Conservation (phyloP, 2,329 filamentous ascomycete species). For the Hypoxylon sp. region DNA sequence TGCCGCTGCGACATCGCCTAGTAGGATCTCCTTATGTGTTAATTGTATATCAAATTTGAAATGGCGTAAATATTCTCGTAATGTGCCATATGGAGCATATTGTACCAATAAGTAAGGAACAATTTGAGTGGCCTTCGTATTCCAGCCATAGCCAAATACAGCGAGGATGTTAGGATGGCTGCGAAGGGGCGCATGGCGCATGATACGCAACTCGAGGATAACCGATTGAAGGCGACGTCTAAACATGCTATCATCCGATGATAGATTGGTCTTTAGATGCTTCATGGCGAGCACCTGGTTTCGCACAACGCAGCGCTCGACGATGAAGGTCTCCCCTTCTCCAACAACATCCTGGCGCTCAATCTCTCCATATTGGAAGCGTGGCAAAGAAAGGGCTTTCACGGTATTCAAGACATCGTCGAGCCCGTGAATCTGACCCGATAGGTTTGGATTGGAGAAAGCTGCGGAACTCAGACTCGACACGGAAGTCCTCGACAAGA, state of each 20-base stretch:
- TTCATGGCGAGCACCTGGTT: conserved; percentile 23
- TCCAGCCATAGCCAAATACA: conserved; percentile 24
- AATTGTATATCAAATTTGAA: conserved; percentile 17
- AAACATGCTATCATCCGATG: conserved; percentile 10
- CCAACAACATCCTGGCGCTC: conserved; percentile 23
- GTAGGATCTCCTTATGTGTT: conserved; percentile 23
- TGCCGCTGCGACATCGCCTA: conserved; percentile 26
- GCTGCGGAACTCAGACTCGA: conserved; percentile 18
- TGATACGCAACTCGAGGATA: conserved; percentile 28
- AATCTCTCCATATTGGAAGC: conserved; percentile 24
- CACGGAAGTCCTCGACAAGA: conserved; percentile 21
- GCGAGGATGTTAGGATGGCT: conserved; percentile 23
- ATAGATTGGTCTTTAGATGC: conserved; percentile 9
- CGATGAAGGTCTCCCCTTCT: conserved; percentile 27
- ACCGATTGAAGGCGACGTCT: conserved; percentile 23
- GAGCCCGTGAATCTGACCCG: conserved; percentile 15
- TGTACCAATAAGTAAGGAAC: conserved; percentile 16
- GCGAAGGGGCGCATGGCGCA: conserved; percentile 26
- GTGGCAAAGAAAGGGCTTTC: conserved; percentile 19
- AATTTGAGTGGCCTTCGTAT: conserved; percentile 11
- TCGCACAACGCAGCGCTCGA: conserved; percentile 24
- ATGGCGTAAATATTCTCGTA: conserved; percentile 21
- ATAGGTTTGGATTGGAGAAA: conserved; percentile 15
- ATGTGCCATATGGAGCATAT: conserved; percentile 20
- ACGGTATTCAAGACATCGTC: conserved; percentile 23